Percentiles rank a stretch among this genome's conserved stretches.
Evolutionary conservation across 1,284 basidiomycete species (phyloP).

Genomic region (Apiotrichum gamsii): DNA sequence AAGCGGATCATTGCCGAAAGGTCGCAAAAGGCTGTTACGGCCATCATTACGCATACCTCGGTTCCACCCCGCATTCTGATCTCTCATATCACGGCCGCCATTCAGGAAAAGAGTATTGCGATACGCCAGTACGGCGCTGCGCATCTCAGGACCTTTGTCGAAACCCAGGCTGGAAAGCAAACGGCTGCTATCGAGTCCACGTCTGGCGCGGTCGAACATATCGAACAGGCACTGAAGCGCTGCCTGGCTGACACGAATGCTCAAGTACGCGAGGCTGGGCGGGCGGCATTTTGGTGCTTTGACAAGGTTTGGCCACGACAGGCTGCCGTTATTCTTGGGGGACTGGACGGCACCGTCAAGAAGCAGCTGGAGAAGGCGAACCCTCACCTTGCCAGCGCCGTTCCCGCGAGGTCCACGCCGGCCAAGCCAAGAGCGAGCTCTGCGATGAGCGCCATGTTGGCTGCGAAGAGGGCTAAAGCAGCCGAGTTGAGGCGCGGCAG

Average conservation of each 20-base stretch:
- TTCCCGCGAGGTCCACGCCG: not conserved
- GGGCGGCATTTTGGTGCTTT: conserved; percentile 75
- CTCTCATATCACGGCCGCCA: conserved; percentile 61
- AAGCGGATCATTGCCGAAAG: conserved; percentile 88
- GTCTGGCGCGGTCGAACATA: conserved; percentile 58
- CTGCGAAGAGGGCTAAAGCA: conserved; percentile 37
- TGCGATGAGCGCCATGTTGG: conserved; percentile 28
- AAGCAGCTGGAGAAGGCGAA: conserved; percentile 83
- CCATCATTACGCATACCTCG: conserved; percentile 65
- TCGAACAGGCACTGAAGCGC: conserved; percentile 68
- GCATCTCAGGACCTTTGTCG: conserved; percentile 68
- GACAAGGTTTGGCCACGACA: conserved; percentile 67
- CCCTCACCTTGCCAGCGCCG: conserved; percentile 43
- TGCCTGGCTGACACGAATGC: conserved; percentile 72
- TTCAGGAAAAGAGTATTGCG: conserved; percentile 81
- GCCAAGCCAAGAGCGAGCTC: conserved; percentile 12
- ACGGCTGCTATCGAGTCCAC: conserved; percentile 58
- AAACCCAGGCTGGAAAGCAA: conserved; percentile 60
- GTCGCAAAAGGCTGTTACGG: conserved; percentile 67
- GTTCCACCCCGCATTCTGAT: conserved; percentile 65
- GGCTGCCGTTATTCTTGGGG: conserved; percentile 59
- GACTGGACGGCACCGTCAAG: conserved; percentile 62
- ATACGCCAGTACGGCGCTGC: conserved; percentile 61
- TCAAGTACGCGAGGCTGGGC: conserved; percentile 66
- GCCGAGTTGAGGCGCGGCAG: conserved; percentile 17